A percentile compares a stretch with the other conserved stretches of the same genome.
Conservation (phyloP, 441 rosid genomes). For the California macrophylla region DNA sequence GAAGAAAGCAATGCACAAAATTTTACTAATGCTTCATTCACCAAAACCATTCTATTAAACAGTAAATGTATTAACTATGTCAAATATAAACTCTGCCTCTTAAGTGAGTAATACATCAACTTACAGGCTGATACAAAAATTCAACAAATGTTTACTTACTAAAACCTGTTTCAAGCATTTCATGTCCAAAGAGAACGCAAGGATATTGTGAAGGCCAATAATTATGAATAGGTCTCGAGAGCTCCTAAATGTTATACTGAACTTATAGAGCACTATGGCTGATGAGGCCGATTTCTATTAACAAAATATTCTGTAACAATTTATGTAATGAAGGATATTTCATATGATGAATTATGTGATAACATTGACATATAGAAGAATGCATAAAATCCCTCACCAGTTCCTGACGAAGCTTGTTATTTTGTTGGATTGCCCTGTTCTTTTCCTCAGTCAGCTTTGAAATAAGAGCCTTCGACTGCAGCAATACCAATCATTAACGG, state of each 20-base stretch:
- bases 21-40: too few species aligned
- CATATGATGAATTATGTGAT: not conserved
- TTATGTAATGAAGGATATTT: not conserved
- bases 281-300: not conserved
- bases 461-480: conserved; percentile 54
- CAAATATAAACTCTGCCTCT: not conserved
- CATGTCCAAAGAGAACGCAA: not conserved
- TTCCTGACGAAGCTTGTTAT: conserved; percentile 58
- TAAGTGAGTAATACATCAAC: too few species aligned
- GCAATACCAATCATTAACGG: conserved; percentile 11
- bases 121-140: not conserved
- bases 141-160: not conserved
- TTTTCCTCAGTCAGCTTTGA: conserved; percentile 66
- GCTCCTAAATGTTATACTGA: not conserved
- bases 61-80: not conserved
- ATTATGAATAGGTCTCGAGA: not conserved
- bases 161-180: not conserved
- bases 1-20: too few species aligned
- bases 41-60: too few species aligned
- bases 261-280: not conserved
- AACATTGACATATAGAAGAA: not conserved
- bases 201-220: not conserved
- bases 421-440: conserved; percentile 51
- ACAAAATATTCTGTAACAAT: not conserved
- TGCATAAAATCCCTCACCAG: conserved; percentile 38